phyloP scores from a whole-genome alignment of 1,139 yeast species.

The Taiozyma sp. region DNA sequence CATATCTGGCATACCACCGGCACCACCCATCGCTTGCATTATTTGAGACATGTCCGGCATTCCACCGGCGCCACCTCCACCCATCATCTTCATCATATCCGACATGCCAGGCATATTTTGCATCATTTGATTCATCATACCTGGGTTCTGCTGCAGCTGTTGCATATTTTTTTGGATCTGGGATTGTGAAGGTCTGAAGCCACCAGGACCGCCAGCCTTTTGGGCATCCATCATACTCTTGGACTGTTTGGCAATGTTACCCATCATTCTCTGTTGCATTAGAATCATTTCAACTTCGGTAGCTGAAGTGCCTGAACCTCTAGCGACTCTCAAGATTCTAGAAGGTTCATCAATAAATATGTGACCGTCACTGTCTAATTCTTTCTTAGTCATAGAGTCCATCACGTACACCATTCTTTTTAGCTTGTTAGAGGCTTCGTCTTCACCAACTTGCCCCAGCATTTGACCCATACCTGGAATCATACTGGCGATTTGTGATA shows the following conservation, averaged over 20 bases:
- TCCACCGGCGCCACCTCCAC: slow-evolving; percentile 31
- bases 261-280: slow-evolving; percentile 93
- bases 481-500: slow-evolving; percentile 91
- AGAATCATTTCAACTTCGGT: slow-evolving; percentile 92
- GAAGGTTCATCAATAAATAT: slow-evolving; percentile 78
- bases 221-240: slow-evolving; percentile 52
- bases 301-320: slow-evolving; percentile 94
- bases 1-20: slow-evolving; percentile 42
- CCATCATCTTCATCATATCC: slow-evolving; percentile 38
- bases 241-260: slow-evolving; percentile 81
- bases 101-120: slow-evolving; percentile 48
- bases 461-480: slow-evolving; percentile 89
- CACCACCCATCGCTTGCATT: slow-evolving; percentile 52
- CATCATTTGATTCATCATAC: slow-evolving; percentile 56
- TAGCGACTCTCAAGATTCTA: slow-evolving; percentile 84
- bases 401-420: slow-evolving; percentile 87
- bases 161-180: slow-evolving; percentile 41
- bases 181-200: slow-evolving; percentile 29
- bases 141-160: slow-evolving; percentile 61
- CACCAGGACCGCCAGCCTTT: slow-evolving; percentile 36
- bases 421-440: slow-evolving; percentile 76
- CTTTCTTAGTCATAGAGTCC: slow-evolving; percentile 95
- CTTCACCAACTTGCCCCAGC: slow-evolving; percentile 87
- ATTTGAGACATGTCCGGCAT: slow-evolving; percentile 45
- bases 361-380: slow-evolving; percentile 87